Conservation (phyloP, 805 yeast genomes). For the Candida qinlingensis region DNA sequence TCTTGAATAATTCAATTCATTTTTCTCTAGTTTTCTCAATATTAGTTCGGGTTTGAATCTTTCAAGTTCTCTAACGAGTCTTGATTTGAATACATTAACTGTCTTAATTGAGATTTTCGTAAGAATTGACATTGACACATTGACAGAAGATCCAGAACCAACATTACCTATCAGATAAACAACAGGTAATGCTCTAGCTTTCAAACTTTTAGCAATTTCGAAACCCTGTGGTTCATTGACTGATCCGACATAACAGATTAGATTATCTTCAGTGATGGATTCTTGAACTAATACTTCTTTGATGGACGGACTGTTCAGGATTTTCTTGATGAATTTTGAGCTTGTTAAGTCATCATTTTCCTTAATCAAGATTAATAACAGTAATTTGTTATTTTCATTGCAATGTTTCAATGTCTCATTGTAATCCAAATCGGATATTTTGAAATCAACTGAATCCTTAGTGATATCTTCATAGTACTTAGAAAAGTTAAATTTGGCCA, state of each 20-base stretch:
- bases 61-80: conserved; percentile 38
- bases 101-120: conserved; percentile 27
- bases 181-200: conserved; percentile 50
- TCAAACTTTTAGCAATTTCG: conserved; percentile 54
- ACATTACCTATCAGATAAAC: conserved; percentile 50
- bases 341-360: conserved; percentile 26
- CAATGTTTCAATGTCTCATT: conserved; percentile 18
- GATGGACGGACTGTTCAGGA: conserved; percentile 33
- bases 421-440: conserved; percentile 17
- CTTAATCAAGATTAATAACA: conserved; percentile 17
- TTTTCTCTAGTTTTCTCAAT: conserved; percentile 53
- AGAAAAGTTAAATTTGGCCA: conserved; percentile 11
- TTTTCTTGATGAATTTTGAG: conserved; percentile 35
- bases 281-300: conserved; percentile 13
- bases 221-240: conserved; percentile 60
- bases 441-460: conserved; percentile 12
- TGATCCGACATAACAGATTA: conserved; percentile 61
- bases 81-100: conserved; percentile 29
- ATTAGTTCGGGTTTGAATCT: conserved; percentile 57
- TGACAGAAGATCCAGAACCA: conserved; percentile 36
- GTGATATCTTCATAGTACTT: conserved; percentile 11
- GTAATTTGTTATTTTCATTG: conserved; percentile 17
- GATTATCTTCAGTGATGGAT: conserved; percentile 38
- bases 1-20: conserved; percentile 54
- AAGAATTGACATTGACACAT: conserved; percentile 30